Evolutionary conservation across 2,329 filamentous ascomycete genomes (phyloP), one percentile per base, ranked within the genome.

Genomic region (Endocalyx cinctus): DNA sequence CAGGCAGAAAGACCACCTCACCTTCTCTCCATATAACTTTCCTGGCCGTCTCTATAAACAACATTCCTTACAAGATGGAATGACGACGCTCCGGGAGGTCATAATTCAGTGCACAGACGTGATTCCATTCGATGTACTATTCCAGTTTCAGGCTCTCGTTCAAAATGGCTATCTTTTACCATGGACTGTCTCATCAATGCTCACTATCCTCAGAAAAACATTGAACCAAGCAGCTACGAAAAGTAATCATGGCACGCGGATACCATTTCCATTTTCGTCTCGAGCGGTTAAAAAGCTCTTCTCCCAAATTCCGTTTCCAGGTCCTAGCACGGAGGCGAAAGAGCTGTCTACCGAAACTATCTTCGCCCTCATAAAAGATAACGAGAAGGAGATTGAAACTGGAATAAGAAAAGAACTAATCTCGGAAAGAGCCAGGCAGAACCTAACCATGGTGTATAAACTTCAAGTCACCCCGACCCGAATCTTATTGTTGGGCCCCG

Each of bases 111-210:
- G 54, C 46, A 43, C 57, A 12, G 31, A 45, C 2, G 53, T 54
- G 28, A 34, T 76, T 36, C 59, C 73, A 5, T 85, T 79, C 41
- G 52, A 59, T 0, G 48, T 80, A 1, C 62, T 75, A 5, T 84
- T 78, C 46, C 80, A 84, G 44, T 59, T 85, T 5, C 71, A 82
- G 31, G 70, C 69, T 12, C 58, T 89, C 5, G 75, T 79, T 1
- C 66, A 70, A 46, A 83, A 84, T 43, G 76, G 74, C 15, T 77
- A 72, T 34, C 62, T 87, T 2, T 62, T 75, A 10, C 82, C 83
- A 0, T 45, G 50, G 1, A 71, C 60, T 2, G 73, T 77, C 0
- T 29, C 63, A 0, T 40, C 51, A 2, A 48, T 86, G 5, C 52
- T 78, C 2, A 50, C 59, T 0, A 42, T 61, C 2, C 59, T 83